Conservation (phyloP, 352 stramenopile genomes). For the Phytophthora brassicae region DNA sequence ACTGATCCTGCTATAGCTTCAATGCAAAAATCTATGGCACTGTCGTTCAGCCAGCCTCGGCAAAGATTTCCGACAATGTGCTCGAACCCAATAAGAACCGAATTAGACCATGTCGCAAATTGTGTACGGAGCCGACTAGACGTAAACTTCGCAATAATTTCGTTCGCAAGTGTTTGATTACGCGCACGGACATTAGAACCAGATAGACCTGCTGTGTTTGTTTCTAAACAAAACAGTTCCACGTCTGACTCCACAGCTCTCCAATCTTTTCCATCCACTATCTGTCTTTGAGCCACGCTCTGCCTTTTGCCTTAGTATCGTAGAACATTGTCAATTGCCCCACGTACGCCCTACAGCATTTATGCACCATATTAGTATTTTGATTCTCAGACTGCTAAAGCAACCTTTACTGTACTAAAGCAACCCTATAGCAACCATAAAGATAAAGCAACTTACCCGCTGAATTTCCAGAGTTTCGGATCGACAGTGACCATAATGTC, state of each 20-base stretch:
- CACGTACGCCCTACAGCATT: not conserved
- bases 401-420: not conserved
- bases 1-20: not conserved
- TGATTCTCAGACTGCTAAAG: too few relatives aligned
- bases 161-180: not conserved
- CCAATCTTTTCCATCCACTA: constrained; percentile 9
- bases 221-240: constrained; percentile 1
- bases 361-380: too few relatives aligned
- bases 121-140: not conserved
- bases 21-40: not conserved
- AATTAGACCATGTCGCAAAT: not conserved
- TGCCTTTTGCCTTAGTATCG: not conserved
- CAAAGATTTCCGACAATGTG: constrained; percentile 4
- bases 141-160: constrained; percentile 3
- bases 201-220: not conserved
- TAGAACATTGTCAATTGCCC: constrained; percentile 2
- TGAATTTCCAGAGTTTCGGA: not conserved
- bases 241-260: not conserved
- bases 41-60: constrained; percentile 2
- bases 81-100: not conserved
- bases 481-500: not conserved
- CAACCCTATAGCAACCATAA: constrained; percentile 3
- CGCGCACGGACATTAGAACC: not conserved
- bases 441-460: constrained; percentile 10
- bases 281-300: not conserved